Conservation (phyloP, 2,329 filamentous ascomycete genomes). For the Dactylellina sp. region DNA sequence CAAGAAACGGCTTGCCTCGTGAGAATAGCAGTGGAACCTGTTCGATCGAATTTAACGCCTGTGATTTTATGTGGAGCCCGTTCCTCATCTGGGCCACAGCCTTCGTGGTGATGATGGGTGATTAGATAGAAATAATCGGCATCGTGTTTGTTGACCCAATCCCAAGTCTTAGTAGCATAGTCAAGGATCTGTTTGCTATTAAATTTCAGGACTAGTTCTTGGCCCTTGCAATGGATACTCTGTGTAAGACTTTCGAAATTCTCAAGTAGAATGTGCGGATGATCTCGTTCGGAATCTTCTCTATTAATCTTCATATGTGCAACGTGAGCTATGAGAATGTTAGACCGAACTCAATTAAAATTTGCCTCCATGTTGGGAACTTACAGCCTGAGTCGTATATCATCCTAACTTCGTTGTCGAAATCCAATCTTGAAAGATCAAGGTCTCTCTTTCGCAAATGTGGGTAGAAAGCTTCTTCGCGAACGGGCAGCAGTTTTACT, state of each 20-base stretch:
- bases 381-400: slow-evolving; percentile 13
- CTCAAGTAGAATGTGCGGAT: slow-evolving; percentile 36
- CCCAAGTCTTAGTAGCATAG: slow-evolving; percentile 9
- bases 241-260: slow-evolving; percentile 28
- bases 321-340: slow-evolving; percentile 11
- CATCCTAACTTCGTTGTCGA: slow-evolving; percentile 2
- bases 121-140: slow-evolving; percentile 23
- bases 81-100: slow-evolving; percentile 20
- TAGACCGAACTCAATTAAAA: neutral
- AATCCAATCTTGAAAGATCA: slow-evolving; percentile 16
- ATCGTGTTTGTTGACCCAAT: slow-evolving; percentile 29
- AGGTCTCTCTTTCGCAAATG: slow-evolving; percentile 13
- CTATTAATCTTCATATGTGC: slow-evolving; percentile 16
- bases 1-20: slow-evolving; percentile 11
- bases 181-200: slow-evolving; percentile 16
- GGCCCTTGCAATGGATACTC: slow-evolving; percentile 11
- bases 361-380: neutral
- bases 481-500: slow-evolving; percentile 12
- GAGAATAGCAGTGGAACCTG: neutral
- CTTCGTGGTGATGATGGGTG: slow-evolving; percentile 24
- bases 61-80: slow-evolving; percentile 17
- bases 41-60: slow-evolving; percentile 1
- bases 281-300: slow-evolving; percentile 5
- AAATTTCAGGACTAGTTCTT: slow-evolving; percentile 28
- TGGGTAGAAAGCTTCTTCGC: slow-evolving; percentile 1